Base-by-base conservation (phyloP, 208 protist species). In the Strigomonas galati region DNA sequence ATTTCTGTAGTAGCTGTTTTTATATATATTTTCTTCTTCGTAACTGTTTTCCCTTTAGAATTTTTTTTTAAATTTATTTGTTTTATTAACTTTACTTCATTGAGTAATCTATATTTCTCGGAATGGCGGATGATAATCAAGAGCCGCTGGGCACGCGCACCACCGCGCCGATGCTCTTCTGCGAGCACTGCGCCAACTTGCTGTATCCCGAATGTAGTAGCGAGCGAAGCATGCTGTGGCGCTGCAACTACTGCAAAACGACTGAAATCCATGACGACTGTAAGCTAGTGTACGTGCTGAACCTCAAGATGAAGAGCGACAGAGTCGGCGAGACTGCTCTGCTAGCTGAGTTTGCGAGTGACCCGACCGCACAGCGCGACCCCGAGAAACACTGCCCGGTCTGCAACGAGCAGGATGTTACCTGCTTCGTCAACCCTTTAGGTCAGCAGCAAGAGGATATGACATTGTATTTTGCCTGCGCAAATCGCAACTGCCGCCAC, bases 391-490 rank as follows among this genome's bases (percentile, higher is more conserved):
- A 67, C 51, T 96, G 91, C 72, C 72, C 77, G 15, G 74, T 78
- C 10, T 96, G 91, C 66, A 62, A 69, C 0, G 72, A 78, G 53
- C 79, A 85, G 37, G 85, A 87, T 48, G 85, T 94, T 9, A 80
- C 87, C 6, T 94, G 89, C 65, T 96, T 94, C 63, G 86, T 96
- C 27, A 96, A 96, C 63, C 91, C 91, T 14, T 78, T 96, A 17
- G 91, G 86, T 0, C 84, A 89, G 55, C 85, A 86, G 0, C 85
- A 93, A 56, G 91, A 96, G 65, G 91, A 94, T 65, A 94, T 96
- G 88, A 93, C 88, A 21, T 78, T 93, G 24, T 94, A 89, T 72
- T 94, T 94, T 68, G 91, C 86, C 37, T 96, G 91, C 57, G 81
- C 91, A 1, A 90, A 94, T 56, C 83, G 73, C 3, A 79, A 69